Evolutionary conservation across 75 land plant species (phyloP), one percentile per base, ranked within the genome.

Genomic region (Adiantum capillusveneris): DNA sequence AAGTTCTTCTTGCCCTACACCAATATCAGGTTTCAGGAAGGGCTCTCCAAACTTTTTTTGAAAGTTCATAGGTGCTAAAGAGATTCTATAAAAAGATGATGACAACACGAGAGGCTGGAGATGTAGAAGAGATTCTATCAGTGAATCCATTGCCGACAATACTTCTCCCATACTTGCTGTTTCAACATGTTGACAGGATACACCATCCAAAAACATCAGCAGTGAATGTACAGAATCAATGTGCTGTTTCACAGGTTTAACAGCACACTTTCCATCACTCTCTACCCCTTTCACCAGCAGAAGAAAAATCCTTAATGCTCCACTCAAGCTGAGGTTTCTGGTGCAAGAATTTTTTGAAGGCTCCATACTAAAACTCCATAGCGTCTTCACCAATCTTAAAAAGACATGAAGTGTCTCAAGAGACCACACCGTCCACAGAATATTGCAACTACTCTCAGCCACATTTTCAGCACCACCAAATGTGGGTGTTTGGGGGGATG

Each of bases 211-310:
- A 53, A 53, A 53, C 28, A 7, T 53, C 2, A 53, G 55, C 55
- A 53, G 25, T 25, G 29, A 11, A 26, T 53, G 55, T 24, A 53
- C 55, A 24, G 55, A 53, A 12, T 53, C 55, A 25, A 53, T 26
- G 25, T 53, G 55, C 24, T 53, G 55, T 14, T 24, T 22, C 1
- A 27, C 7, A 53, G 55, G 55, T 53, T 53, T 6, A 26, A 53
- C 24, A 24, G 28, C 13, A 53, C 29, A 25, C 28, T 53, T 53
- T 26, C 28, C 55, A 3, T 53, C 55, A 24, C 9, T 27, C 29
- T 53, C 55, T 26, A 53, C 55, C 29, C 55, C 55, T 53, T 26
- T 53, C 2, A 53, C 55, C 25, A 53, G 29, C 29, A 53, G 14
- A 24, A 53, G 9, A 5, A 53, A 26, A 18, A 53, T 3, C 25